These are phyloP conservation scores for Starmerella khaoyaiensis DNA, from an alignment of 805 yeast genomes.

Conservation along the genomic window DNA sequence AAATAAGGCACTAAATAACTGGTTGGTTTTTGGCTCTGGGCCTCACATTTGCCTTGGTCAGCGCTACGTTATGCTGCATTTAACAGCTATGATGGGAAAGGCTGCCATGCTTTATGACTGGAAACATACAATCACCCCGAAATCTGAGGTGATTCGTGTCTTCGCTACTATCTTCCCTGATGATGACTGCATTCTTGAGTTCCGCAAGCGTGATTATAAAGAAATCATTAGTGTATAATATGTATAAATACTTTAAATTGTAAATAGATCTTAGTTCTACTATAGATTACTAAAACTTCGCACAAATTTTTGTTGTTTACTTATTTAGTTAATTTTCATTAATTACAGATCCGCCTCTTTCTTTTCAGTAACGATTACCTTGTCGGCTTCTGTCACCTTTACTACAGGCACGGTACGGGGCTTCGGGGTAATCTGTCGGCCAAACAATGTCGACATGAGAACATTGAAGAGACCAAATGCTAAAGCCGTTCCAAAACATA, in stretches of 20 bases:
- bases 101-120: slow-evolving; percentile 71
- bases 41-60: slow-evolving; percentile 95
- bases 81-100: slow-evolving; percentile 84
- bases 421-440: slow-evolving; percentile 8
- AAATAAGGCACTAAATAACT: slow-evolving; percentile 65
- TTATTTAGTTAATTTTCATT: background rate
- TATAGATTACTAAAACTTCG: no score
- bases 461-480: slow-evolving; percentile 23
- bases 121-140: slow-evolving; percentile 66
- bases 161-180: slow-evolving; percentile 97
- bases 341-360: background rate
- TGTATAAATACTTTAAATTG: background rate
- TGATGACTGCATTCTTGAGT: slow-evolving; percentile 77
- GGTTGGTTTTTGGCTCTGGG: slow-evolving; percentile 96
- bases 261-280: no score
- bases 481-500: slow-evolving; percentile 20
- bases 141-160: slow-evolving; percentile 84
- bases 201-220: slow-evolving; percentile 29
- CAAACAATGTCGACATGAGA: slow-evolving; percentile 13
- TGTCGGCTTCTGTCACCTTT: slow-evolving; percentile 2
- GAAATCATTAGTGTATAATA: slow-evolving; percentile 11
- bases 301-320: no score
- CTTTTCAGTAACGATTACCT: background rate
- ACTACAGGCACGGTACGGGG: background rate
- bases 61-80: slow-evolving; percentile 80